phyloP scores from a whole-genome alignment of 2,329 filamentous ascomycete genomes.

The Helotiales sp. region DNA sequence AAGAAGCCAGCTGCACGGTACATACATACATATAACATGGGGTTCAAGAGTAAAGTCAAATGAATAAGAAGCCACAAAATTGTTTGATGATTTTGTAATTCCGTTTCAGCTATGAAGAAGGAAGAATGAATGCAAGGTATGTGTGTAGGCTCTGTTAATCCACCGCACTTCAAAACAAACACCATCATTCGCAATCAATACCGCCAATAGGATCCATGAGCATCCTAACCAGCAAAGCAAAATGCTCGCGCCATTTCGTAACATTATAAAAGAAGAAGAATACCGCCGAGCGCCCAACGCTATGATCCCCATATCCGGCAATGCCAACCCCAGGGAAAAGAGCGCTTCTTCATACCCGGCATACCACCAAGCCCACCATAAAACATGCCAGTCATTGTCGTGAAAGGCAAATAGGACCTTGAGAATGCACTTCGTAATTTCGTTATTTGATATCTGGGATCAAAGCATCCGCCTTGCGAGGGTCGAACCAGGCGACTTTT shows the following conservation, averaged over 20 bases:
- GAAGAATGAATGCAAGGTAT: constrained; percentile 1
- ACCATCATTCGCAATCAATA: neutral
- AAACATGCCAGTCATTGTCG: neutral
- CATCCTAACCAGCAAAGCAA: neutral
- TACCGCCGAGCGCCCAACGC: constrained; percentile 2
- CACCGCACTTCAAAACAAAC: neutral
- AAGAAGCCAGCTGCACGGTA: too few species aligned
- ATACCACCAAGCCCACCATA: neutral
- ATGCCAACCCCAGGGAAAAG: neutral
- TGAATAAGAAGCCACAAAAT: neutral
- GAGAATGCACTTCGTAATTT: neutral
- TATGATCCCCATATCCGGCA: constrained; percentile 3
- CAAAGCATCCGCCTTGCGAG: constrained; percentile 38
- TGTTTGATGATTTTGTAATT: neutral
- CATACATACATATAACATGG: too few species aligned
- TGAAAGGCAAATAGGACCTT: neutral
- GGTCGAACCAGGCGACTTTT: constrained; percentile 44
- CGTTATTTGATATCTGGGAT: constrained; percentile 39
- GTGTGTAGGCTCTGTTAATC: neutral
- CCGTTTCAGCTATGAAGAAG: neutral
- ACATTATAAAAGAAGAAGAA: neutral
- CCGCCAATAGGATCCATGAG: too few species aligned
- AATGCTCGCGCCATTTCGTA: neutral
- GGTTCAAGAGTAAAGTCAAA: too few species aligned
- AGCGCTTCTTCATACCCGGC: neutral